Percentiles rank a stretch among this genome's conserved stretches.
Conservation (phyloP, 176 grass and related monocot species). For the Rhipidocladum racemiflorum region DNA sequence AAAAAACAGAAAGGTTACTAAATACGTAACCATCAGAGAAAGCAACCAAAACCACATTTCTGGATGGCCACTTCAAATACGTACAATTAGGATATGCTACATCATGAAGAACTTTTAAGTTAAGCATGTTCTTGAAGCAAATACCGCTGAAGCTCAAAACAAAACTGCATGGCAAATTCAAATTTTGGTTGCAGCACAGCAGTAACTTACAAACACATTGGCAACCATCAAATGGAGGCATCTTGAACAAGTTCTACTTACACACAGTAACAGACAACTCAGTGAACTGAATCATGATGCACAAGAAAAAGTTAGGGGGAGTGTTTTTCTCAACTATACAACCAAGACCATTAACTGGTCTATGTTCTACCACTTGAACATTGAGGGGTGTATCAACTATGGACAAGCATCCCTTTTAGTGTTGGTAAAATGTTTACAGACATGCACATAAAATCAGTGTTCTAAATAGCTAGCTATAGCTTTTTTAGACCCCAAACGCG, state of each 20-base stretch:
- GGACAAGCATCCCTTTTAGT: neutral
- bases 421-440: neutral
- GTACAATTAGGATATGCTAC: neutral
- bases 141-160: neutral
- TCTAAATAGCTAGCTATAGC: too few species aligned
- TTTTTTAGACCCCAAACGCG: too few species aligned
- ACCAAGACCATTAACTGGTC: neutral
- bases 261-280: neutral
- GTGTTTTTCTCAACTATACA: neutral
- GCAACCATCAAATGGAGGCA: neutral
- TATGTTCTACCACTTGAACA: neutral
- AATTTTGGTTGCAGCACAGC: neutral
- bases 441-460: neutral
- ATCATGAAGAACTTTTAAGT: neutral
- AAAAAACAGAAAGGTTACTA: slow-evolving; percentile 2
- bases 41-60: neutral
- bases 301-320: neutral
- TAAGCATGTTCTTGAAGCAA: neutral
- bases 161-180: neutral
- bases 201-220: neutral
- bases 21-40: neutral
- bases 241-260: neutral
- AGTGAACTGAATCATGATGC: neutral
- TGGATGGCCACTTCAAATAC: neutral
- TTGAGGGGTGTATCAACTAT: neutral